Conservation (phyloP, 2,329 filamentous ascomycete genomes). For the Alternaria sp. region DNA sequence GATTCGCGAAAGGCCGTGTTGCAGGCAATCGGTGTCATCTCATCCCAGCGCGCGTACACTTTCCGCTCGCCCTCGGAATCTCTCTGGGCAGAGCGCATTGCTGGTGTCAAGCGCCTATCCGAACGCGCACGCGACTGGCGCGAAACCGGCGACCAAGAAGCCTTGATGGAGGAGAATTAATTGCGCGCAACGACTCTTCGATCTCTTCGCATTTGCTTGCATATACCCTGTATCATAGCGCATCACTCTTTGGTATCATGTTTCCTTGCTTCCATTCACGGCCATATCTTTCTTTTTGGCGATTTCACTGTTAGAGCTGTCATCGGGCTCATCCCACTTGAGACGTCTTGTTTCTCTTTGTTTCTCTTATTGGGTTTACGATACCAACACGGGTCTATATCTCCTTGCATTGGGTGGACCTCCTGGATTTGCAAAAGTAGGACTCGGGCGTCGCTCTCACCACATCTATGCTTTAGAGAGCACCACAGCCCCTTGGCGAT, state of each 20-base stretch:
- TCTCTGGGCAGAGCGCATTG: slow-evolving; percentile 84
- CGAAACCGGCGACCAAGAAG: slow-evolving; percentile 76
- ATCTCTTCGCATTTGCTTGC: slow-evolving; percentile 13
- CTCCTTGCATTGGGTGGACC: slow-evolving; percentile 12
- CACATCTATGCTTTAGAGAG: slow-evolving; percentile 21
- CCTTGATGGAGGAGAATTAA: slow-evolving; percentile 61
- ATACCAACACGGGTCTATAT: slow-evolving; percentile 26
- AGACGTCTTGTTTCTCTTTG: slow-evolving; percentile 10
- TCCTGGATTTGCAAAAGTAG: slow-evolving; percentile 24
- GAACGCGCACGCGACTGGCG: slow-evolving; percentile 91
- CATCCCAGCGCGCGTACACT: slow-evolving; percentile 90
- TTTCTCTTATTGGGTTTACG: slow-evolving; percentile 18
- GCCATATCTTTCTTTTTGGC: slow-evolving; percentile 19
- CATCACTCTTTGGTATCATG: slow-evolving; percentile 19
- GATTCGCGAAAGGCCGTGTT: slow-evolving; percentile 95
- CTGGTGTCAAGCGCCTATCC: slow-evolving; percentile 79
- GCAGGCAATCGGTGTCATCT: slow-evolving; percentile 95
- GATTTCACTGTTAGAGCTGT: slow-evolving; percentile 12
- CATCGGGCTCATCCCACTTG: slow-evolving; percentile 10
- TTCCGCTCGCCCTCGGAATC: slow-evolving; percentile 89
- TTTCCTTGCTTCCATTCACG: slow-evolving; percentile 17
- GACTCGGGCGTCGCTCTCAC: slow-evolving; percentile 17
- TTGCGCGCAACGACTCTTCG: slow-evolving; percentile 13
- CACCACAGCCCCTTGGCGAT: slow-evolving; percentile 25
- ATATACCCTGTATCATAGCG: slow-evolving; percentile 29